phyloP scores from a whole-genome alignment of 768 basidiomycete species.

The Boletales sp. region DNA sequence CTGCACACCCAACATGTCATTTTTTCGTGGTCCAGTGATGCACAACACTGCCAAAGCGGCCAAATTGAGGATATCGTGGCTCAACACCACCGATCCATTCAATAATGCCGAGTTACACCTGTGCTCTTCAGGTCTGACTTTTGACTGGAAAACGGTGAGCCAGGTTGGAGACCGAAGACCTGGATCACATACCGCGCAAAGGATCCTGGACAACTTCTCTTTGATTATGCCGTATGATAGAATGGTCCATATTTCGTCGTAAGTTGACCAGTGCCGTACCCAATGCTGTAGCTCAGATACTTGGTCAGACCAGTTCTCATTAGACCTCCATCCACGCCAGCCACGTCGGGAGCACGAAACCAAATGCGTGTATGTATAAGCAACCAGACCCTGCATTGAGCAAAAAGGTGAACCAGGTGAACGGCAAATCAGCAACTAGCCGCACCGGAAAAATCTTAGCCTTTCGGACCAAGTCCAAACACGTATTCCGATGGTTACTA shows the following conservation, averaged over 20 bases:
- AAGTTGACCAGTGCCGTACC: constrained; percentile 7
- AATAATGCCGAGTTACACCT: constrained; percentile 24
- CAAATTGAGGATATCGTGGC: constrained; percentile 19
- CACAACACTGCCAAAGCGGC: constrained; percentile 11
- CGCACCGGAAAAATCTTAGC: constrained; percentile 25
- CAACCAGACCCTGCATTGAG: constrained; percentile 21
- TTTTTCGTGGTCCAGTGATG: constrained; percentile 5
- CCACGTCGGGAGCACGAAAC: constrained; percentile 10
- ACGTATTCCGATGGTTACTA: constrained; percentile 4
- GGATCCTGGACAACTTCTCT: constrained; percentile 8
- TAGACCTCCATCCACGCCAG: constrained; percentile 10
- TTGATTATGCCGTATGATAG: constrained; percentile 11
- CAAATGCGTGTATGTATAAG: constrained; percentile 28
- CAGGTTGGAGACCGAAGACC: background rate
- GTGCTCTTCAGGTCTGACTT: constrained; percentile 8
- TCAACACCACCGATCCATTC: constrained; percentile 10
- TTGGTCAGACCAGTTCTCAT: constrained; percentile 7
- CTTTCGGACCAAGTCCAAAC: constrained; percentile 11
- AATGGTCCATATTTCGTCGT: constrained; percentile 9
- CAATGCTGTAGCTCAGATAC: constrained; percentile 6
- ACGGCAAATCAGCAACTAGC: background rate
- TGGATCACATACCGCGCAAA: constrained; percentile 12
- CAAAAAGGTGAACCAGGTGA: constrained; percentile 3
- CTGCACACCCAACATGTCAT: constrained; percentile 1
- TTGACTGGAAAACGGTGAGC: constrained; percentile 13